A percentile compares a stretch with the other conserved stretches of the same genome.
Conservation (phyloP, 2,329 filamentous ascomycete genomes). For the Fusarium metavorans region DNA sequence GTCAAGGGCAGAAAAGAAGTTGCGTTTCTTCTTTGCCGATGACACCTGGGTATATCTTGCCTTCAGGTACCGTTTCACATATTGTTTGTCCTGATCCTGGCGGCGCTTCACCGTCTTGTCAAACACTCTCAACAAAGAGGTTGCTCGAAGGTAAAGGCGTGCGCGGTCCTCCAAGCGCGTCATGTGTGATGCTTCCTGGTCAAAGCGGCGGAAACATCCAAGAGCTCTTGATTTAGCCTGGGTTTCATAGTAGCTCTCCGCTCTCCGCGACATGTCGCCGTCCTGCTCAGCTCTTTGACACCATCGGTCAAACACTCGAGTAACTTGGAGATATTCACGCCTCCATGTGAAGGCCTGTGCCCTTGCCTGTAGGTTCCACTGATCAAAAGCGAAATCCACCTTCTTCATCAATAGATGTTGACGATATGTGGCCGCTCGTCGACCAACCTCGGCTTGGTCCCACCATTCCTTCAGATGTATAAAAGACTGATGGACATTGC, state of each 20-base stretch:
- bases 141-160: slow-evolving; percentile 49
- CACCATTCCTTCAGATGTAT: slow-evolving; percentile 48
- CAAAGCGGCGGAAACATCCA: slow-evolving; percentile 19
- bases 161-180: slow-evolving; percentile 42
- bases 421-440: slow-evolving; percentile 41
- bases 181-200: slow-evolving; percentile 28
- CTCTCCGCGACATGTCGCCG: slow-evolving; percentile 35
- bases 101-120: slow-evolving; percentile 41
- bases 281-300: slow-evolving; percentile 31
- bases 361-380: slow-evolving; percentile 51
- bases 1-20: slow-evolving; percentile 49
- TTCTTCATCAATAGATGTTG: slow-evolving; percentile 36
- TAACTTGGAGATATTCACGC: slow-evolving; percentile 48
- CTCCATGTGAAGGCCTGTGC: slow-evolving; percentile 50
- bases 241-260: slow-evolving; percentile 27
- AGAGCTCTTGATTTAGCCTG: slow-evolving; percentile 28
- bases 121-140: slow-evolving; percentile 44
- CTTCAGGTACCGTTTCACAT: slow-evolving; percentile 51
- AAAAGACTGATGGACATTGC: slow-evolving; percentile 37
- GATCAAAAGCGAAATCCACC: slow-evolving; percentile 37
- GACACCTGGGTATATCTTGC: slow-evolving; percentile 51
- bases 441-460: slow-evolving; percentile 45
- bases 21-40: slow-evolving; percentile 48
- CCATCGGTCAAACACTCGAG: slow-evolving; percentile 48
- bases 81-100: slow-evolving; percentile 43